Conservation (phyloP, 805 yeast genomes). For the Metschnikowia vanudenii region DNA sequence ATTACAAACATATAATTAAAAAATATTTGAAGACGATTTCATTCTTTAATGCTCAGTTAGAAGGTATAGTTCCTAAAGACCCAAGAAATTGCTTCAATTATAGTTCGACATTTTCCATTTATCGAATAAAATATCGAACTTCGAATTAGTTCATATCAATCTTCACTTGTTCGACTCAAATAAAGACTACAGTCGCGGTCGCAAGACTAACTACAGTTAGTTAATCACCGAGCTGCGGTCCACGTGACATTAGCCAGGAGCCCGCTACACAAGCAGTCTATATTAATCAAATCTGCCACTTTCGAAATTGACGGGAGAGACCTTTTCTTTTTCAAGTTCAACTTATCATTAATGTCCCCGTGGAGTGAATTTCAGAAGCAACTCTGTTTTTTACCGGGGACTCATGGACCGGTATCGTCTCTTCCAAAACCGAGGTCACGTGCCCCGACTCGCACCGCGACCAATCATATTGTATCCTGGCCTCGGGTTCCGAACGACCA, state of each 20-base stretch:
- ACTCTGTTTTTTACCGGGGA: neutral
- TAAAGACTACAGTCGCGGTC: neutral
- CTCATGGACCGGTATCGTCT: neutral
- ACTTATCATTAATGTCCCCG: too few species aligned
- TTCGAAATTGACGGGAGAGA: neutral
- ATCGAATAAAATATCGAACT: too few species aligned
- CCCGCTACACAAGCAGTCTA: neutral
- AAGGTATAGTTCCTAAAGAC: too few species aligned
- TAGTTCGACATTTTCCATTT: too few species aligned
- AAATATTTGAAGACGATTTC: too few species aligned
- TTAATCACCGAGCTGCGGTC: neutral
- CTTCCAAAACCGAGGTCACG: conserved; percentile 13
- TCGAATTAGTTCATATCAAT: neutral
- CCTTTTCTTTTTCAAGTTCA: too few species aligned
- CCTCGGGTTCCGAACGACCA: conserved; percentile 24
- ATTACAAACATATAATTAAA: too few species aligned
- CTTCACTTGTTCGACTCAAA: neutral
- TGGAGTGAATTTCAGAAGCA: too few species aligned
- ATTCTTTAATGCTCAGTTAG: too few species aligned
- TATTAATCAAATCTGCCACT: neutral
- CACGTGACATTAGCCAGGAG: neutral
- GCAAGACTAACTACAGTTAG: neutral
- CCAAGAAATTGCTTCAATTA: too few species aligned
- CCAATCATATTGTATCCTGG: conserved; percentile 20
- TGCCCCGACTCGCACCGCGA: conserved; percentile 8